phyloP scores from a whole-genome alignment of 140 eudicot species.

The Oenanthe javanica region DNA sequence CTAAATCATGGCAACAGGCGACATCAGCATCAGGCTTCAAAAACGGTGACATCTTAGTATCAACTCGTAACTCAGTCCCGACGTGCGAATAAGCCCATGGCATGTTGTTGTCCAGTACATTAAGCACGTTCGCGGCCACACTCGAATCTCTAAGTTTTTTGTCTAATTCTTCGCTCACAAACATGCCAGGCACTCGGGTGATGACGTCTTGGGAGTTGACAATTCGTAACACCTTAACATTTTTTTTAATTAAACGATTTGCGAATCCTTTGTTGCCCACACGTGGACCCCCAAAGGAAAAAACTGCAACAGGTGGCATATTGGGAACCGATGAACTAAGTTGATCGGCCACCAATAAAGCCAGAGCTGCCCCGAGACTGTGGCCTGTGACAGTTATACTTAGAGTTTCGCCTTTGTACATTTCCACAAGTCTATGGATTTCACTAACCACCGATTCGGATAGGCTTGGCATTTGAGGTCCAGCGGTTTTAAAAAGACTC shows the following conservation, averaged over 20 bases:
- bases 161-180: constrained; percentile 69
- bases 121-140: constrained; percentile 28
- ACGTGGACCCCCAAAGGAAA: constrained; percentile 90
- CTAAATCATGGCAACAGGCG: constrained; percentile 94
- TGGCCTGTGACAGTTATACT: constrained; percentile 90
- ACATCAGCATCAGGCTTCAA: constrained; percentile 72
- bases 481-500: constrained; percentile 50
- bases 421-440: constrained; percentile 38
- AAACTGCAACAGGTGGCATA: constrained; percentile 73
- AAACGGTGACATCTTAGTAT: constrained; percentile 70
- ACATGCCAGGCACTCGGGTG: constrained; percentile 90
- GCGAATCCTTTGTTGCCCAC: constrained; percentile 80
- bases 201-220: constrained; percentile 79
- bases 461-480: constrained; percentile 63
- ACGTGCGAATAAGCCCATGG: constrained; percentile 93
- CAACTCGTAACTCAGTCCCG: constrained; percentile 70
- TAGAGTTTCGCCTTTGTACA: constrained; percentile 67
- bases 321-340: constrained; percentile 45
- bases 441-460: constrained; percentile 63
- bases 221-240: constrained; percentile 66
- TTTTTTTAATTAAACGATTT: constrained; percentile 31
- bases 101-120: constrained; percentile 58
- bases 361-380: constrained; percentile 94
- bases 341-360: constrained; percentile 71
- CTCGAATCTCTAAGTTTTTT: constrained; percentile 37